Evolutionary conservation across 2,329 filamentous ascomycete species (phyloP), one percentile per base, ranked within the genome.

Genomic region (Beauveria asiatica): DNA sequence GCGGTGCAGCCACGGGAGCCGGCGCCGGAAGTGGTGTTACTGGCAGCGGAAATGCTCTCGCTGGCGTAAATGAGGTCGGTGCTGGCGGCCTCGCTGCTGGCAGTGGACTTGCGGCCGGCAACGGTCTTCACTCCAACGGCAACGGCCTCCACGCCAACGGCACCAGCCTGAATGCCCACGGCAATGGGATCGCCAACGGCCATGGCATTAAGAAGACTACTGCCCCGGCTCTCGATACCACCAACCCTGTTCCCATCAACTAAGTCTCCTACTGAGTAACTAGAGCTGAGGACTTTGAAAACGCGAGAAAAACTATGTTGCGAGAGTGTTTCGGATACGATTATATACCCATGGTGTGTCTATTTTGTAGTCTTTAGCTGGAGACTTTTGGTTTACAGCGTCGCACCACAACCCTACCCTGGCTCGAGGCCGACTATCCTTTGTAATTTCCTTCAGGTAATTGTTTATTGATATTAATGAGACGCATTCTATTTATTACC

Each of bases 1-100:
- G 68, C 27, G 51, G 65, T 3, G 64, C 64, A 17, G 63, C 25
- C 58, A 54, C n/a, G 51, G 62, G 63, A 51, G 61, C 61, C 33
- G 30, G 56, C 23, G 19, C 51, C 42, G 54, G 54, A 41, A 61
- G 62, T 37, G 64, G 55, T 25, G 52, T 27, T 6, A 42, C 63
- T 9, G 57, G 59, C 17, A 65, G 65, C 21, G 64, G 66, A 23
- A 64, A 67, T 2, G 27, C 19, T 21, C 45, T 33, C 9, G 52
- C 57, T 8, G 56, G 54, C 37, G 64, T 66, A 21, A 64, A 67
- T 16, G 46, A 30, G 2, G 41, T 33, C 16, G 54, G 44, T 5
- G 56, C 59, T 23, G 64, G 66, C 27, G 46, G 51, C 6, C 48
- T 33, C n/a, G 54, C 51, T 3, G 55, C 59, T 23, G 63, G 66